phyloP scores from a whole-genome alignment of 129 eudicot genomes.

The Cynara cardunculus region DNA sequence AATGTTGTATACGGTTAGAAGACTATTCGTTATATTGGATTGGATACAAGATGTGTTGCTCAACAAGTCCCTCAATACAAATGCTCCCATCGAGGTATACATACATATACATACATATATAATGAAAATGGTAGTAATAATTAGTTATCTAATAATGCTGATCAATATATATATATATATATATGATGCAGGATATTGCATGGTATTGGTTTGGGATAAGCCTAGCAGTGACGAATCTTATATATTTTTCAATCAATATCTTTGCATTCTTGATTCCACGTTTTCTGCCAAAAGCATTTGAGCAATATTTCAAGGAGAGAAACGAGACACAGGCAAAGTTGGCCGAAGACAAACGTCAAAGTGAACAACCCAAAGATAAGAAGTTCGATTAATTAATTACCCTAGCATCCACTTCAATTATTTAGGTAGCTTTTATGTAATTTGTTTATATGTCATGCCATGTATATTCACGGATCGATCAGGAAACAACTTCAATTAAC shows the following conservation, averaged over 20 bases:
- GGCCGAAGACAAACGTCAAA: constrained; percentile 41
- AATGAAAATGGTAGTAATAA: too few species aligned
- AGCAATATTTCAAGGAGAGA: constrained; percentile 63
- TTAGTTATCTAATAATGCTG: too few species aligned
- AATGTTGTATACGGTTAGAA: constrained; percentile 68
- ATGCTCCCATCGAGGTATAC: constrained; percentile 51
- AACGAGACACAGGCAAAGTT: constrained; percentile 49
- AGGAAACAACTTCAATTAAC: neutral
- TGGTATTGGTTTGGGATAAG: constrained; percentile 90
- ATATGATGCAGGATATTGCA: constrained; percentile 52
- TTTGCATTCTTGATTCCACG: constrained; percentile 74
- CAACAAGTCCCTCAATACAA: constrained; percentile 48
- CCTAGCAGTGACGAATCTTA: constrained; percentile 52
- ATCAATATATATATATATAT: too few species aligned
- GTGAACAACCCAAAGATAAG: constrained; percentile 24
- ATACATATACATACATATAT: too few species aligned
- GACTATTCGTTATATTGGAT: constrained; percentile 71
- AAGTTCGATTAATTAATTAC: constrained; percentile 32
- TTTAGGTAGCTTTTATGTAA: neutral
- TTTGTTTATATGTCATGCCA: neutral
- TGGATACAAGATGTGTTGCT: constrained; percentile 85
- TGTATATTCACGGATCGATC: neutral
- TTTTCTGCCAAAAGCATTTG: constrained; percentile 81
- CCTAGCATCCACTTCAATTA: neutral
- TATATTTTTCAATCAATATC: constrained; percentile 63